Evolutionary conservation across 345 rosid species (phyloP), one percentile per base, ranked within the genome.

Genomic region (Arabidopsis thaliana): DNA sequence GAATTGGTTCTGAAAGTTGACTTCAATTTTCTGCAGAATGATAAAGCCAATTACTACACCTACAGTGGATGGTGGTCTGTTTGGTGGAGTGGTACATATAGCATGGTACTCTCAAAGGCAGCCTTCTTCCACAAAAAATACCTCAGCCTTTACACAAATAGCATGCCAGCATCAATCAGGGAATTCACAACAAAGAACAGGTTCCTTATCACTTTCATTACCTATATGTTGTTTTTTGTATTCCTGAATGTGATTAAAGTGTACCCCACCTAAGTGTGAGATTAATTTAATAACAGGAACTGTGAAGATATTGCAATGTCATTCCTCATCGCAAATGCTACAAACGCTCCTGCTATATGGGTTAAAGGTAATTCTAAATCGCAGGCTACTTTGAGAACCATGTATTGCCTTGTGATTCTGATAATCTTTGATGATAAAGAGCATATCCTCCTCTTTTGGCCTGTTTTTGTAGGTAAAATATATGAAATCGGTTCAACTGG

Each of bases 261-360:
- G 14, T 33, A n/a, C 10, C 11, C 12, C 24, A 46, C 38, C 60
- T 76, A 68, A 62, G n/a, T 59, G 60, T 80, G 64, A 36, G 23
- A 42, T 74, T 73, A 14, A 44, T 64, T 23, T 58, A 63, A 70
- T 46, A 9, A 55, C 84, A 94, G 98, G 92, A 94, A 94, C 74
- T 94, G 98, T 80, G 98, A 94, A 90, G 97, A 95, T 84, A 95
- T 92, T 48, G 99, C 97, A 22, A 92, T 95, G 97, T 92, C 99
- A 20, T 95, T 95, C 85, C 97, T 95, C 7, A 84, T 95, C 6
- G 99, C 99, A 37, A 95, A 95, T 83, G 91, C 82, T 50, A 87
- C 96, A n/a, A 87, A 81, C 75, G 86, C 92, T 64, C 97, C 99
- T 44, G 93, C 97, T 22, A 85, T 95, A 36, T 92, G 99, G 97